phyloP scores from a whole-genome alignment of 2,329 filamentous ascomycete genomes.

The Bipolaris gigantea region DNA sequence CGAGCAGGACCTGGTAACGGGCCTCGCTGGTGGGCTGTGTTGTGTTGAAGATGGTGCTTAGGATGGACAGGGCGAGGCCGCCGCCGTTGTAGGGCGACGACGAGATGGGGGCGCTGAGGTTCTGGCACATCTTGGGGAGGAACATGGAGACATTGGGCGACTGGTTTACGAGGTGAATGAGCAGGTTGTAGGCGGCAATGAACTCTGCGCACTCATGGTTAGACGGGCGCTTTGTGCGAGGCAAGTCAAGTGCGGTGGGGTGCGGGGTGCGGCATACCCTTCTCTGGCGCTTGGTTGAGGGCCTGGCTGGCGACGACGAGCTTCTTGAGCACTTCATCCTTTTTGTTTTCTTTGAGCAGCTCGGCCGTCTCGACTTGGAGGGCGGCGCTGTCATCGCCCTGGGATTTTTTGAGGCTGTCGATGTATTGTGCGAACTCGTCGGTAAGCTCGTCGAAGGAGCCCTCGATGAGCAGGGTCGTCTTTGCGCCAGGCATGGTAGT shows the following conservation, averaged over 20 bases:
- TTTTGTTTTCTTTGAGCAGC: slow-evolving; percentile 68
- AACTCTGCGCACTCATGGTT: slow-evolving; percentile 64
- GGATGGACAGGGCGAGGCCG: slow-evolving; percentile 82
- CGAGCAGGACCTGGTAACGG: slow-evolving; percentile 87
- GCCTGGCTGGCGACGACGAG: slow-evolving; percentile 76
- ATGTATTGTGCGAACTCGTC: slow-evolving; percentile 95
- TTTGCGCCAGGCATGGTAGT: slow-evolving; percentile 61
- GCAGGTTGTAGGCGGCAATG: slow-evolving; percentile 92
- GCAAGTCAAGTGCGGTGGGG: not conserved
- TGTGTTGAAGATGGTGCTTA: slow-evolving; percentile 98
- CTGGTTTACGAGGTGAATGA: slow-evolving; percentile 89
- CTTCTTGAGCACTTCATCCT: slow-evolving; percentile 85
- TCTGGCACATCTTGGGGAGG: slow-evolving; percentile 84
- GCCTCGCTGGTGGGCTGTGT: slow-evolving; percentile 69
- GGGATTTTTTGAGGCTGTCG: slow-evolving; percentile 72
- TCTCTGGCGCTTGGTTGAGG: slow-evolving; percentile 86
- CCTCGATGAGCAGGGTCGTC: slow-evolving; percentile 76
- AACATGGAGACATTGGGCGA: slow-evolving; percentile 82
- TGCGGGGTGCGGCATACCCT: slow-evolving; percentile 54
- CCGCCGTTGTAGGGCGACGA: slow-evolving; percentile 84
- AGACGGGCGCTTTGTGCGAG: slow-evolving; percentile 18
- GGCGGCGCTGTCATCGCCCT: slow-evolving; percentile 55
- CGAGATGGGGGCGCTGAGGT: slow-evolving; percentile 79
- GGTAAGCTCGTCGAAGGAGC: slow-evolving; percentile 87
- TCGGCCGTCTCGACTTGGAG: slow-evolving; percentile 68